Evolutionary conservation across 371 early-diverging fungal genomes (phyloP), one percentile per base, ranked within the genome.

Genomic region (Mortierella sp.): DNA sequence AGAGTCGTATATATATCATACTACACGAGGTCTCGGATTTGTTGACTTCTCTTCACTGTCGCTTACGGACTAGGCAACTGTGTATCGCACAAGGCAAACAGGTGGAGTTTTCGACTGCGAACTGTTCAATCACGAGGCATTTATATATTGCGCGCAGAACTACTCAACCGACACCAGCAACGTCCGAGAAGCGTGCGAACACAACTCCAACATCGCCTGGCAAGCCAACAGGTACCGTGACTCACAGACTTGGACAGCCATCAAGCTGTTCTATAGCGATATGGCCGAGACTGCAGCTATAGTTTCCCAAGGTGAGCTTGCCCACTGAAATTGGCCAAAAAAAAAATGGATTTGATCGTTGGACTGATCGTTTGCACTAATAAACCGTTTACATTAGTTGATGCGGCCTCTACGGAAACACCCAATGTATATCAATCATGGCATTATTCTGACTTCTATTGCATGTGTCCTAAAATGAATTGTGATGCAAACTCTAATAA

Each of bases 201-300:
- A 88, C 28, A 96, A 96, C 79, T 86, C 92, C 11, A 86, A 90
- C 76, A 92, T 93, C 80, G 94, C 94, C 4, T 88, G 87, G 85
- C 89, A 90, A 64, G 84, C 91, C 68, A 90, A 89, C 30, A 83
- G 88, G 28, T 91, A 87, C 62, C 88, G 93, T 24, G 91, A 93
- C 5, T 89, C 94, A 12, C 95, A 95, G 74, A 93, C 95, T 11
- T 96, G 96, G 96, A 90, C 87, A 49, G 88, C 95, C 20, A 64
- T 95, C n/a, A 88, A 90, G 47, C 77, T 93, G 43, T 81, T 95
- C 43, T 94, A 87, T 76, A 88, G 76, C 9, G 83, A 85, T 62
- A 71, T 75, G 62, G 66, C 73, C 10, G 72, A 85, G 43, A 60
- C 72, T 0, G 76, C 81, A 11, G 39, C 74, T n/a, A 65, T 75